Evolutionary conservation across 2,329 filamentous ascomycete species (phyloP).

Genomic region (Trichoderma breve): DNA sequence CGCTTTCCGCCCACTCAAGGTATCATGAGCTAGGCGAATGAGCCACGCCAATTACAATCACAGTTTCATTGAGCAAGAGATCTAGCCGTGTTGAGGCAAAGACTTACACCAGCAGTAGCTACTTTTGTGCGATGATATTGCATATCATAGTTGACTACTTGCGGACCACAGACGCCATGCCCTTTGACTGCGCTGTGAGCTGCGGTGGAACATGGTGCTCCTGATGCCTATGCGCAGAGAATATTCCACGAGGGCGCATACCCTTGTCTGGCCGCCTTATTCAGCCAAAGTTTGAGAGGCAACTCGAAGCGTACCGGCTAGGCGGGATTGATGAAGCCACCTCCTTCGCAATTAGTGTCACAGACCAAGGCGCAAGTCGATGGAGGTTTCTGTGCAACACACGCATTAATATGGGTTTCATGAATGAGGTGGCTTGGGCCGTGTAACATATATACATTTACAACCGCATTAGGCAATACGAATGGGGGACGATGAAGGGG

Average conservation of each 20-base stretch:
- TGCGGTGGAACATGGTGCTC: not conserved
- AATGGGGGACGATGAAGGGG: not conserved
- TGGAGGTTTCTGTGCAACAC: not conserved
- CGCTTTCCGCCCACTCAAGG: slow-evolving; percentile 52
- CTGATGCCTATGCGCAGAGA: not conserved
- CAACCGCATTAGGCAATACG: not conserved
- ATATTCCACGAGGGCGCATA: not conserved
- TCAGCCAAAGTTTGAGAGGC: not conserved
- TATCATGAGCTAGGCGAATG: slow-evolving; percentile 36
- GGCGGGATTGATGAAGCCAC: not conserved
- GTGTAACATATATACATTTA: not conserved
- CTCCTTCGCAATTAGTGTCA: not conserved
- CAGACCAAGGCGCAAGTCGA: not conserved
- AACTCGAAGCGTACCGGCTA: not conserved
- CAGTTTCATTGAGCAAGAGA: not conserved
- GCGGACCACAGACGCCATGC: not conserved
- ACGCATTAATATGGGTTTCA: not conserved
- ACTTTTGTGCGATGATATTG: not conserved
- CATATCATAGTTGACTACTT: not conserved
- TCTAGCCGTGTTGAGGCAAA: not conserved
- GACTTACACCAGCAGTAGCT: not conserved
- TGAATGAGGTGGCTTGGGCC: not conserved
- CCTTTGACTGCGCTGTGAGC: not conserved
- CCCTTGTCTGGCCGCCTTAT: not conserved
- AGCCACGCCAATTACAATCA: not conserved